Conservation (phyloP, 148 eudicot genomes). For the Bassia scoparia region DNA sequence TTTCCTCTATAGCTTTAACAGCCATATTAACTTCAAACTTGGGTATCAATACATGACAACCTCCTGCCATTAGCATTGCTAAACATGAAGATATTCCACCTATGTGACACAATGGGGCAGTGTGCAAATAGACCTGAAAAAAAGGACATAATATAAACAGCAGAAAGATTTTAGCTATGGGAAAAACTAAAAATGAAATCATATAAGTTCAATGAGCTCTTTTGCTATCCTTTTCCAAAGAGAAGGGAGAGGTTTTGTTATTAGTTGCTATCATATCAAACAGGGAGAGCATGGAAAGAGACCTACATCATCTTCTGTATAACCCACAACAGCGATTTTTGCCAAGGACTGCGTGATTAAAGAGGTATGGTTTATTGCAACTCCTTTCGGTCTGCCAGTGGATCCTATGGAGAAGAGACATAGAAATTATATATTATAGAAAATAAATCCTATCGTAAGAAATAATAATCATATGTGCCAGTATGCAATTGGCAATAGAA, state of each 20-base stretch:
- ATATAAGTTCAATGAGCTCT: not conserved
- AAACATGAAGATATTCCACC: conserved; percentile 95
- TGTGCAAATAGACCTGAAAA: conserved; percentile 75
- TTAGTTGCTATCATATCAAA: no score
- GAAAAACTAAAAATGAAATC: not conserved
- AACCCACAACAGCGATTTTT: conserved; percentile 71
- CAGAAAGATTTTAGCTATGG: not conserved
- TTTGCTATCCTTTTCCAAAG: not conserved
- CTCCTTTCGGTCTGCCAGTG: conserved; percentile 94
- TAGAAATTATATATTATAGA: not conserved
- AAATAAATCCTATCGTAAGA: no score
- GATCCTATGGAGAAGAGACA: conserved; percentile 45
- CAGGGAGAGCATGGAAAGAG: conserved; percentile 7
- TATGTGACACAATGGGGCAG: conserved; percentile 90
- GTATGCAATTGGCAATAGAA: not conserved
- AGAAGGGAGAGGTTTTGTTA: not conserved
- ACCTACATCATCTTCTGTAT: conserved; percentile 66
- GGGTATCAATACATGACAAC: conserved; percentile 75
- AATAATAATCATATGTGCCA: not conserved
- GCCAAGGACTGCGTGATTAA: conserved; percentile 81
- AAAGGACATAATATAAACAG: not conserved
- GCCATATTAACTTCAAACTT: conserved; percentile 77
- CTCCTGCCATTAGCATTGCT: conserved; percentile 85
- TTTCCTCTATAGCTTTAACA: conserved; percentile 51
- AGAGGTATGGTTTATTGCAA: conserved; percentile 67